Base-by-base conservation (phyloP, 2,329 filamentous ascomycete genomes). In the Pestalotiopsis sp. region DNA sequence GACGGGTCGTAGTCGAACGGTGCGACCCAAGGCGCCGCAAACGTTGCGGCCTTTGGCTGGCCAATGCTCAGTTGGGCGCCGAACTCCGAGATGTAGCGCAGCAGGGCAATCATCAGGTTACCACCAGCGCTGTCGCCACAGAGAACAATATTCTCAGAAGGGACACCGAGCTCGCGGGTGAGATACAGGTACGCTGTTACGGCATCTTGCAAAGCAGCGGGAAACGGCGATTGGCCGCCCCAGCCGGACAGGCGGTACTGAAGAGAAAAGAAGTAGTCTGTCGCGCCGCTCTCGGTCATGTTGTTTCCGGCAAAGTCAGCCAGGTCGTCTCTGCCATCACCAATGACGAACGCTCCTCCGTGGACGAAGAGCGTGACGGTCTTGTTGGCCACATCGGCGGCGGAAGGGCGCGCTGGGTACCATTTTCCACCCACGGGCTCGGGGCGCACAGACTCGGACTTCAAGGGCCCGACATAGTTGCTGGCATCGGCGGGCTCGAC, bases 91-190 rank as follows among this genome's bases (percentile, higher is more conserved):
- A 87, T 70, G 71, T 87, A 87, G 20, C 84, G 77, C 39, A 87
- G 75, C 14, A 87, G 74, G 0, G 78, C 78, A 25, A 86, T 77
- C 0, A 75, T 78, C 12, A 84, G 74, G 71, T 87, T 86, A 0
- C 76, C 85, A 66, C 85, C 85, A 0, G 85, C 85, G 41, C 81
- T 84, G 73, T 87, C 85, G 4, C 85, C 85, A 0, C 79, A 81
- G 0, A 87, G 17, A 0, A 83, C 76, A 67, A 87, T 83, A 41
- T 81, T 77, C 0, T 70, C 64, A 0, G 84, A 71, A 0, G 81
- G 73, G 57, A 87, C 78, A 0, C 76, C 69, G 14, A 83, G 73
- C 4, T 77, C 75, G n/a, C 80, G 73, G 12, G 85, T 69, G 0
- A 86, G 79, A 73, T 86, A 83, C 6, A 81, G 72, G 72, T 85